Evolutionary conservation across 306 rosid genomes (phyloP).

Genomic region (Cucurbita pepo): DNA sequence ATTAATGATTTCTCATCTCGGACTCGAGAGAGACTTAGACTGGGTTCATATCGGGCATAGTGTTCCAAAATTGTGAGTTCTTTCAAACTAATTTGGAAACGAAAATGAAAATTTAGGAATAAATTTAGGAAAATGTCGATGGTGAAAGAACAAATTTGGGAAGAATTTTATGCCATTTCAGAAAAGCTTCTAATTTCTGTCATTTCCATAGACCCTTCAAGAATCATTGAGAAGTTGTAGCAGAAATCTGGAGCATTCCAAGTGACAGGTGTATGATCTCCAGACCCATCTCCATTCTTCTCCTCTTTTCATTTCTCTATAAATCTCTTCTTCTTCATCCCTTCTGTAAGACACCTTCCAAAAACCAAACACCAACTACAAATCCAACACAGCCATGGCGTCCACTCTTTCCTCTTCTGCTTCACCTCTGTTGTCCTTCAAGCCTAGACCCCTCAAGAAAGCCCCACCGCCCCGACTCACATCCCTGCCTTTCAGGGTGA

Average conservation of each 20-base stretch:
- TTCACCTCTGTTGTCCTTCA: slow-evolving; percentile 18
- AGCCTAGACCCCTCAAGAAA: slow-evolving; percentile 6
- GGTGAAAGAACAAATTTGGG: no score
- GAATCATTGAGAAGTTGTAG: slow-evolving; percentile 18
- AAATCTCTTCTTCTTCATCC: slow-evolving; percentile 10
- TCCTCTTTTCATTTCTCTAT: slow-evolving; percentile 13
- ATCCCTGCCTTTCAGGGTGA: slow-evolving; percentile 18
- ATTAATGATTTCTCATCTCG: no score
- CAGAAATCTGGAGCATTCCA: neutral
- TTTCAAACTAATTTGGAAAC: no score
- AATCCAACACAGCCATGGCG: slow-evolving; percentile 23
- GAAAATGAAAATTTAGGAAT: no score
- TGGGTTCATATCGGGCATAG: no score
- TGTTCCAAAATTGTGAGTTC: no score
- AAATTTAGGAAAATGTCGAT: no score
- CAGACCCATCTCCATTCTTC: slow-evolving; percentile 37
- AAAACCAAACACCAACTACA: neutral
- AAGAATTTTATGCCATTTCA: no score
- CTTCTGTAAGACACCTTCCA: neutral
- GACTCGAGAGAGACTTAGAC: no score
- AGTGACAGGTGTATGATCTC: slow-evolving; percentile 20
- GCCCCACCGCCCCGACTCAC: slow-evolving; percentile 14
- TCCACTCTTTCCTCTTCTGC: slow-evolving; percentile 27
- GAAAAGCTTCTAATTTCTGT: neutral
- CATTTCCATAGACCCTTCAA: slow-evolving; percentile 22